These are phyloP conservation scores for Monosporascus sp. DNA, from an alignment of 2,329 filamentous ascomycete genomes.

Conservation along the genomic window DNA sequence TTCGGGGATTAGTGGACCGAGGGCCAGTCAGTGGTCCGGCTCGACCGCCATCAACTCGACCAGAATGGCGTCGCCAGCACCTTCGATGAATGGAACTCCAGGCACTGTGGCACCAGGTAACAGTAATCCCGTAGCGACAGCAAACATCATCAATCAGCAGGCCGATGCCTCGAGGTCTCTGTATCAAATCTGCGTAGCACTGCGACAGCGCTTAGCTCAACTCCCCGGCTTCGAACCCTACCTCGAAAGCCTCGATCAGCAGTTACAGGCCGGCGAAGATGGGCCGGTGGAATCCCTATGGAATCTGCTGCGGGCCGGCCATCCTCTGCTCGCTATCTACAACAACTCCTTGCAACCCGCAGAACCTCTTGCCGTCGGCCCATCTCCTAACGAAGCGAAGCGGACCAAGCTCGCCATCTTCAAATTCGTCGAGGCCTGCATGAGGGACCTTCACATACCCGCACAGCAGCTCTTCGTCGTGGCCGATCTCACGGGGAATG, in stretches of 20 bases:
- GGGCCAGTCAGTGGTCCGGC: constrained; percentile 59
- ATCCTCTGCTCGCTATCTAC: constrained; percentile 82
- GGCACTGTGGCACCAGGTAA: constrained; percentile 34
- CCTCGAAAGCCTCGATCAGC: constrained; percentile 64
- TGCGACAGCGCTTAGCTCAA: constrained; percentile 74
- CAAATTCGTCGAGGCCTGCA: constrained; percentile 86
- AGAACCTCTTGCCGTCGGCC: constrained; percentile 62
- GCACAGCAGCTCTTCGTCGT: constrained; percentile 86
- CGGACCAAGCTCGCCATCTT: constrained; percentile 83
- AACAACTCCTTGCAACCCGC: constrained; percentile 80
- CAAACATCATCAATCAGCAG: constrained; percentile 96
- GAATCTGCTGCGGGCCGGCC: constrained; percentile 77
- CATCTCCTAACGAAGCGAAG: constrained; percentile 60
- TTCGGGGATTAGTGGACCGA: constrained; percentile 47
- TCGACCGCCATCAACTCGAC: constrained; percentile 46
- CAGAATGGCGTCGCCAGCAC: constrained; percentile 46
- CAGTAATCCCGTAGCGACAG: constrained; percentile 67
- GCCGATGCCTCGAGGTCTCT: constrained; percentile 87
- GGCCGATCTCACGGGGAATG: constrained; percentile 83
- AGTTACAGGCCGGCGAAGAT: constrained; percentile 55
- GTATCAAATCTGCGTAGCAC: constrained; percentile 87
- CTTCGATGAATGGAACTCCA: constrained; percentile 40
- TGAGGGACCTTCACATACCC: constrained; percentile 74
- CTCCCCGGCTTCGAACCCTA: constrained; percentile 79
- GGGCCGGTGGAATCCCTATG: constrained; percentile 89